Base-by-base conservation (phyloP, 2,329 filamentous ascomycete species). In the Cladosporium halotolerans region DNA sequence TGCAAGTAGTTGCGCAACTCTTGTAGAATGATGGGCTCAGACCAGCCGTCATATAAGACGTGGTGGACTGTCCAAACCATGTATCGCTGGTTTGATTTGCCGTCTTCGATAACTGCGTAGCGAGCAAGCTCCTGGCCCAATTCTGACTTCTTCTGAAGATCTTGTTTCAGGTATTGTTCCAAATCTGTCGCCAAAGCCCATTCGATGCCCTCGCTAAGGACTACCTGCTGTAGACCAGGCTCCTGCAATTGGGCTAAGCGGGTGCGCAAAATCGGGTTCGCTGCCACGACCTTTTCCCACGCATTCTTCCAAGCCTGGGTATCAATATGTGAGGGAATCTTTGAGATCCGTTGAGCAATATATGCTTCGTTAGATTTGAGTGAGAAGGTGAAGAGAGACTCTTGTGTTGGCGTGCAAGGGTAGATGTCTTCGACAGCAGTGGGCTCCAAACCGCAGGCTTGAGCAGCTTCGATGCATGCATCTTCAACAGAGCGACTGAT, bases 391-490 rank as follows among this genome's bases (percentile, higher is more conserved):
- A 74, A 68, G 7, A 74, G 62, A 9, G 67, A 68, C 57, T 73
- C 71, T 55, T 74, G 72, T 9, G 70, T 60, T 4, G 72, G 67
- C 2, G 71, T 73, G 55, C 72, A 74, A 19, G 70, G 70, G 52
- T 72, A 73, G 1, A 73, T 59, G 44, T 73, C 72, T 44, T 72
- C 69, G 4, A 74, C 60, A 0, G 52, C 51, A 43, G 49, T 6
- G 34, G 50, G 2, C 45, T 57, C 8, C 54, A 43, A 1, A 7
- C 43, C 34, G 23, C 52, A 52, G 7, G 41, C 49, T 14, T 48
- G 36, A 14, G 47, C 47, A 3, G 46, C 39, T 28, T 51, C 50
- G 3, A 32, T 11, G 9, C 32, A 11, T 13, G 48, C 42, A 5
- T 53, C 41, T 16, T 53, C 34, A 11, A 55, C 28, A 13, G 54